Percentiles rank a stretch among this genome's conserved stretches.
Conservation (phyloP, 2,329 filamentous ascomycete species). For the Botrytis medusae region DNA sequence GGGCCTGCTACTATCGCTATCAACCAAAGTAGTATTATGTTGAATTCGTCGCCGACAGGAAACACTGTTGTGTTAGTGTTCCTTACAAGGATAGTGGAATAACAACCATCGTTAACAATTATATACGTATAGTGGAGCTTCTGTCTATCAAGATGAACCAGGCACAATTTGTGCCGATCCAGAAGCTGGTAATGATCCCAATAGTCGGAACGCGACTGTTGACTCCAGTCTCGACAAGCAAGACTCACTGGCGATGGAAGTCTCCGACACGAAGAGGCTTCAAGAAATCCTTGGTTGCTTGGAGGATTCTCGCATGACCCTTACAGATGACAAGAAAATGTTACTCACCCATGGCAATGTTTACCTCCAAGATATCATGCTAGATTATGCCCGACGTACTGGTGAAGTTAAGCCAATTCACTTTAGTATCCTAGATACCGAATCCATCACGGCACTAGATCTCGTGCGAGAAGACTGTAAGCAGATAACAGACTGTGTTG, state of each 20-base stretch:
- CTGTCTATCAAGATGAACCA: background rate
- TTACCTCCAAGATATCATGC: background rate
- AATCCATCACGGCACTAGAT: background rate
- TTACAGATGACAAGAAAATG: background rate
- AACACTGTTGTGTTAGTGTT: background rate
- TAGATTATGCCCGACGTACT: background rate
- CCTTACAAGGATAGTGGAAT: background rate
- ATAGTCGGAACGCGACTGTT: background rate
- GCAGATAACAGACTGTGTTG: background rate
- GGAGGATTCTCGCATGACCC: background rate
- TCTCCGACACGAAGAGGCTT: background rate
- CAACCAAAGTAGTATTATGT: background rate
- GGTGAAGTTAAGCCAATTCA: background rate
- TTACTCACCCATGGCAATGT: background rate
- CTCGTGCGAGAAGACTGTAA: background rate
- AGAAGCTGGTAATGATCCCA: background rate
- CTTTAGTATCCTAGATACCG: background rate
- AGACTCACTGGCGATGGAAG: background rate
- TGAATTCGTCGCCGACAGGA: background rate
- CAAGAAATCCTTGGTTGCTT: background rate
- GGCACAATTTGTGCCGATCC: background rate
- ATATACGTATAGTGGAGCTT: background rate
- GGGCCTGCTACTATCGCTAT: background rate
- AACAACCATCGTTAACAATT: background rate
- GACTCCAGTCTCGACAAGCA: background rate